Evolutionary conservation across 2,329 filamentous ascomycete species (phyloP), one percentile per base, ranked within the genome.

Genomic region (Cordyceps tenuipes): DNA sequence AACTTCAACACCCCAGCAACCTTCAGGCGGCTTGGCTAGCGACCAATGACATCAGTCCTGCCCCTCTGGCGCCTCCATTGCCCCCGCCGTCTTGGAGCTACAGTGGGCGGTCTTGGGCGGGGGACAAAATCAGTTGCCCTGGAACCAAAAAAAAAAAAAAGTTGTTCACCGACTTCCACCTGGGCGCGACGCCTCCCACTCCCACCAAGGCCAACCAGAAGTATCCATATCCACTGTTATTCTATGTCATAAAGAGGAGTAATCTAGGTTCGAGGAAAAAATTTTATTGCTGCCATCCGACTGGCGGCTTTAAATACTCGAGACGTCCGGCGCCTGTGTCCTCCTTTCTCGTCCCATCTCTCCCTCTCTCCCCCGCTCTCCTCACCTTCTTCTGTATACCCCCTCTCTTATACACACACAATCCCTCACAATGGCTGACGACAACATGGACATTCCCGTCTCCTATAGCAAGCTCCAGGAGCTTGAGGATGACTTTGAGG

Each of bases 401-500:
- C 29, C 29, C 29, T 29, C 29, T 29, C 10, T n/a, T 44, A 19
- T 44, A 19, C 43, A n/a, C 43, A 8, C 21, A 49, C 9, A 50
- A 26, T 19, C 21, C 17, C 21, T 15, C 48, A 59, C 9, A 23
- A 59, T 62, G 55, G 49, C 60, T 31, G 60, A 59, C 54, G 56
- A 57, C 41, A 54, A 58, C 54, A 71, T 71, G 62, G 70, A 74
- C 29, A 76, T 75, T 62, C 66, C 74, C 62, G 75, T 87, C 63
- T 82, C 81, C 62, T 92, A 90, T 74, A 88, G 91, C 74, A 84
- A 93, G 72, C 85, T 97, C 64, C 82, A 85, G 61, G 82, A 87
- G 61, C 80, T 97, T 64, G 90, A 96, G 78, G 82, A 85, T 66
- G 88, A 95, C 64, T 96, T 96, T 68, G 86, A 92, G 62, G 84